These are phyloP conservation scores for Diaporthe sp. DNA, from an alignment of 2,329 filamentous ascomycete species.

Conservation along the genomic window DNA sequence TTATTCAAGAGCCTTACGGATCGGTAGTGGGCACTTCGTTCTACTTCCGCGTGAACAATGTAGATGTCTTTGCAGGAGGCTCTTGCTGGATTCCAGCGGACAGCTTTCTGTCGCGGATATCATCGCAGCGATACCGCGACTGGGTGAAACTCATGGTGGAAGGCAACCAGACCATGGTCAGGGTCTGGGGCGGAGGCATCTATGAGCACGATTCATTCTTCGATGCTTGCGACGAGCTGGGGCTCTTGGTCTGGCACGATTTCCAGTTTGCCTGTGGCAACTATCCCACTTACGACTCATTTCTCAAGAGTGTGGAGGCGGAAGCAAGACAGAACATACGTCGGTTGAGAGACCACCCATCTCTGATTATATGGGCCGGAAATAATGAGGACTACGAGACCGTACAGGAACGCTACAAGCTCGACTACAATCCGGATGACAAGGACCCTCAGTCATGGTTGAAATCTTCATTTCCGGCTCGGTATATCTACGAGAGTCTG, in stretches of 20 bases:
- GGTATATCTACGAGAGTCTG: constrained; percentile 95
- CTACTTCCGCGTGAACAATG: constrained; percentile 83
- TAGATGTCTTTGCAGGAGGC: constrained; percentile 84
- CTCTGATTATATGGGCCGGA: constrained; percentile 88
- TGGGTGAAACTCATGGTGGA: constrained; percentile 83
- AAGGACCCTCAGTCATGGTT: constrained; percentile 88
- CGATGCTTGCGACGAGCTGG: constrained; percentile 79
- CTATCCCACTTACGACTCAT: constrained; percentile 74
- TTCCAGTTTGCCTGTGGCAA: constrained; percentile 81
- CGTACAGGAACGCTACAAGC: constrained; percentile 74
- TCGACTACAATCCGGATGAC: constrained; percentile 85
- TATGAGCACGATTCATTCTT: constrained; percentile 80
- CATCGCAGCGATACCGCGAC: constrained; percentile 74
- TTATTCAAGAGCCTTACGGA: constrained; percentile 69
- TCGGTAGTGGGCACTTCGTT: constrained; percentile 80
- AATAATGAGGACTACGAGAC: constrained; percentile 98
- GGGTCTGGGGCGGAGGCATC: constrained; percentile 83
- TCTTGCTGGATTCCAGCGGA: constrained; percentile 90
- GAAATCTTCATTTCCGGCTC: constrained; percentile 87
- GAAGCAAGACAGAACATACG: constrained; percentile 78
- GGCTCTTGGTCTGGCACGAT: constrained; percentile 80
- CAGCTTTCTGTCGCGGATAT: constrained; percentile 81
- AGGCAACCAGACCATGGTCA: constrained; percentile 85
- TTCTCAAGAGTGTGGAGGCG: constrained; percentile 70
- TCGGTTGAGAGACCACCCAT: constrained; percentile 86